Evolutionary conservation across 306 rosid species (phyloP).

Genomic region (Citrullus mucosospermus): DNA sequence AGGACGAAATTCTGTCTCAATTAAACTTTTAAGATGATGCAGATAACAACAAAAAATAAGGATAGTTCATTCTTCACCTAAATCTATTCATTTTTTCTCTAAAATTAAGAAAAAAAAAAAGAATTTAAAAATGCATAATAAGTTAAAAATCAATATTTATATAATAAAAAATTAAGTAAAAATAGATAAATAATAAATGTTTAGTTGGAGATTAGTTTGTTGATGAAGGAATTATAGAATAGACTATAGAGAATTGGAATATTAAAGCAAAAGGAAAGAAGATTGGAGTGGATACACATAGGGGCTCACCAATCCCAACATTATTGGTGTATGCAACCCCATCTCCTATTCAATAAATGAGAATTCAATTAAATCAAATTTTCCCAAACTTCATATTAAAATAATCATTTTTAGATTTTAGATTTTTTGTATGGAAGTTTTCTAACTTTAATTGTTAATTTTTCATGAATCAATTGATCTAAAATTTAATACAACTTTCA

Average conservation of each 20-base stretch:
- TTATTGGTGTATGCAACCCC: background rate
- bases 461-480: too few species aligned
- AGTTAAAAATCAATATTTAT: background rate
- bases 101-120: too few species aligned
- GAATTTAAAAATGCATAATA: too few species aligned
- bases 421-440: too few species aligned
- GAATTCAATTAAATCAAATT: background rate
- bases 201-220: background rate
- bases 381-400: background rate
- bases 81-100: too few species aligned
- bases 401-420: too few species aligned
- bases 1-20: too few species aligned
- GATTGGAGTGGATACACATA: background rate
- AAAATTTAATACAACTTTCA: too few species aligned
- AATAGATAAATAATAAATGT: background rate
- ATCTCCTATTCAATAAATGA: background rate
- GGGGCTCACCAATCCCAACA: background rate
- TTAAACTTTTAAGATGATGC: too few species aligned
- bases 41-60: too few species aligned
- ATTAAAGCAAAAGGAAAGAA: background rate
- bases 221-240: background rate
- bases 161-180: background rate
- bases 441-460: too few species aligned
- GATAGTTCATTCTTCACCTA: too few species aligned
- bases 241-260: background rate